These are phyloP conservation scores for Iris macrosiphon DNA, from an alignment of 106 monocot species.

Conservation along the genomic window DNA sequence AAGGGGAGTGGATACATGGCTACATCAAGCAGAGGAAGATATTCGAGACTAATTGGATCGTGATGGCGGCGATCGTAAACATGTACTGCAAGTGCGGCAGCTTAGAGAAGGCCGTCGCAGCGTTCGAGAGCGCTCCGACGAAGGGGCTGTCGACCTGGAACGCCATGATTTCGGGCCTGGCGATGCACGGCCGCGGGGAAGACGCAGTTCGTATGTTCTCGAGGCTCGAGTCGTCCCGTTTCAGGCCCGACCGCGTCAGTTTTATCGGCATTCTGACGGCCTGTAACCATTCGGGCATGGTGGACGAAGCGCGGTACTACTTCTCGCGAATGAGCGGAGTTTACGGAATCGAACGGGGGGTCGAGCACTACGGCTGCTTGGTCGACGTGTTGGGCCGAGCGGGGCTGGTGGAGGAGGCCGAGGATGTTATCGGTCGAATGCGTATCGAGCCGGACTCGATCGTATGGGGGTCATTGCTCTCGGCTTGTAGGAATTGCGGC, in stretches of 20 bases:
- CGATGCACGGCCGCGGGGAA: conserved; percentile 21
- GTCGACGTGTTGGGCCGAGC: conserved; percentile 45
- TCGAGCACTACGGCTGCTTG: conserved; percentile 63
- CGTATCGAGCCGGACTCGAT: conserved; percentile 27
- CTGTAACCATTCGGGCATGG: conserved; percentile 44
- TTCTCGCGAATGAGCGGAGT: conserved; percentile 25
- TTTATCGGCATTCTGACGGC: conserved; percentile 43
- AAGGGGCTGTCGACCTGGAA: conserved; percentile 49
- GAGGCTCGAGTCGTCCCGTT: conserved; percentile 1
- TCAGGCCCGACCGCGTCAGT: conserved; percentile 39
- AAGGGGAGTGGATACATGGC: conserved; percentile 47
- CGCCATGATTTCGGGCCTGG: conserved; percentile 39
- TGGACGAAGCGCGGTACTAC: conserved; percentile 23
- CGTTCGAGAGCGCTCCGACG: conserved; percentile 20
- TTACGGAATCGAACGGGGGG: conserved; percentile 19
- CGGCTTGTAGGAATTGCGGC: conserved; percentile 26
- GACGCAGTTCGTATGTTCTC: conserved; percentile 37
- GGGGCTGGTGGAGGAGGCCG: conserved; percentile 42
- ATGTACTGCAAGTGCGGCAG: conserved; percentile 72
- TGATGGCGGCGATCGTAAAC: conserved; percentile 36
- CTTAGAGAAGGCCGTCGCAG: conserved; percentile 33
- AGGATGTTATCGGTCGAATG: conserved; percentile 38
- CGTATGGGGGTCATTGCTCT: conserved; percentile 50
- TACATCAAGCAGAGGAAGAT: conserved; percentile 15
- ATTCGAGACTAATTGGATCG: conserved; percentile 25